Evolutionary conservation across 2,329 filamentous ascomycete species (phyloP).

Genomic region (Botrytis squamosa): DNA sequence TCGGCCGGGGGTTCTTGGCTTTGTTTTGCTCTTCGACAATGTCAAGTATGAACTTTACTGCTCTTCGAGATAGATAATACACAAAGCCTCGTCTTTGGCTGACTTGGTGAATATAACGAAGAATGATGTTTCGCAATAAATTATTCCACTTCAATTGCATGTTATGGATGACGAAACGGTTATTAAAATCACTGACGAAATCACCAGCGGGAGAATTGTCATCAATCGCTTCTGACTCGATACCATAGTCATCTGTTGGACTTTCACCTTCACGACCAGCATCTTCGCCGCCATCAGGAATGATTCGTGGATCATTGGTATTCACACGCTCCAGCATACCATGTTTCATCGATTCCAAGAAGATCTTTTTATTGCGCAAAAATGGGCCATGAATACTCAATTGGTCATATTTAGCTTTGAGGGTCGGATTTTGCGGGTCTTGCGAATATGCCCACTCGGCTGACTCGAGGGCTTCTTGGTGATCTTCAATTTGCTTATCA

Average conservation of each 20-base stretch:
- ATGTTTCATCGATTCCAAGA: constrained; percentile 55
- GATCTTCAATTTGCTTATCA: constrained; percentile 72
- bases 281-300: constrained; percentile 39
- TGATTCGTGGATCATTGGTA: constrained; percentile 32
- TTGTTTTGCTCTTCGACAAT: constrained; percentile 93
- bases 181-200: constrained; percentile 93
- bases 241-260: constrained; percentile 40
- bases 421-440: constrained; percentile 50
- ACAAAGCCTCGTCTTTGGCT: constrained; percentile 94
- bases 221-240: constrained; percentile 56
- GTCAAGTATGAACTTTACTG: constrained; percentile 96
- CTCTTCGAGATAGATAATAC: constrained; percentile 93
- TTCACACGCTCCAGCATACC: constrained; percentile 38
- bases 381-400: constrained; percentile 55
- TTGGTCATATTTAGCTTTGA: constrained; percentile 60
- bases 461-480: constrained; percentile 70
- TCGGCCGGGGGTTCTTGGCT: constrained; percentile 38
- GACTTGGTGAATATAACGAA: constrained; percentile 96
- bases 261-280: constrained; percentile 42
- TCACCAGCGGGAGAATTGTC: constrained; percentile 67
- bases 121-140: constrained; percentile 87
- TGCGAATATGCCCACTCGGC: constrained; percentile 66
- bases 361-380: constrained; percentile 56
- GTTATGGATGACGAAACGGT: constrained; percentile 97
- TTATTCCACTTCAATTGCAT: constrained; percentile 99